Evolutionary conservation across 169 alveolate species (phyloP), one percentile per base, ranked within the genome.

Genomic region (Theileria parva): DNA sequence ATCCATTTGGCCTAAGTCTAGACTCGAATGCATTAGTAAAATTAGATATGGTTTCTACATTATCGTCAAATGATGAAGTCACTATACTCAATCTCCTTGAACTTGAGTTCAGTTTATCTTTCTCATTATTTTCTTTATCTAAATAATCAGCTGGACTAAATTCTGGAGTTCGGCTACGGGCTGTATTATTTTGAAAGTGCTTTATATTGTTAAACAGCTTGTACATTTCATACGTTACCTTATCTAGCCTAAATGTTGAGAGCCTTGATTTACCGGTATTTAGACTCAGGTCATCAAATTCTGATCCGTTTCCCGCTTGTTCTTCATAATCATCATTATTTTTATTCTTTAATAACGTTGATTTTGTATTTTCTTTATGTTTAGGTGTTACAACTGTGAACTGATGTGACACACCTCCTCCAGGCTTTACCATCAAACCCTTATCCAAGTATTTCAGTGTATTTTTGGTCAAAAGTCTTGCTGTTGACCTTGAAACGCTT

Each of bases 401-500:
- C 32, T 63, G 71, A 17, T 63, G 25, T 15, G 71, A 63, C 23
- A 7, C 71, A 21, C 71, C 71, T 23, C 39, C 71, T 23, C 71
- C 71, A 9, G 50, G 53, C 11, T 21, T 63, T 17, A 63, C 71
- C 71, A n/a, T 15, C 23, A 63, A 39, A 23, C 32, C 71, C 21
- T 63, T 63, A 39, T 63, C 71, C 71, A 63, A 30, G 15, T 63
- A 63, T 63, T 63, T 63, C 1, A 63, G 71, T 2, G 71, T 21
- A 21, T 63, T 63, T 21, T 63, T 63, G 28, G 71, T 63, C 71
- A 63, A 63, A 30, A 63, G 71, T 13, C 71, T 15, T 4, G 71
- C 71, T 63, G 71, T 63, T 15, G 71, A 63, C 71, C 32, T 63
- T 39, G 71, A 63, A 21, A 63, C 71, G 15, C 71, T 63, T 39